Base-by-base conservation (phyloP, 2,329 filamentous ascomycete genomes). In the Aspergillus sp. region DNA sequence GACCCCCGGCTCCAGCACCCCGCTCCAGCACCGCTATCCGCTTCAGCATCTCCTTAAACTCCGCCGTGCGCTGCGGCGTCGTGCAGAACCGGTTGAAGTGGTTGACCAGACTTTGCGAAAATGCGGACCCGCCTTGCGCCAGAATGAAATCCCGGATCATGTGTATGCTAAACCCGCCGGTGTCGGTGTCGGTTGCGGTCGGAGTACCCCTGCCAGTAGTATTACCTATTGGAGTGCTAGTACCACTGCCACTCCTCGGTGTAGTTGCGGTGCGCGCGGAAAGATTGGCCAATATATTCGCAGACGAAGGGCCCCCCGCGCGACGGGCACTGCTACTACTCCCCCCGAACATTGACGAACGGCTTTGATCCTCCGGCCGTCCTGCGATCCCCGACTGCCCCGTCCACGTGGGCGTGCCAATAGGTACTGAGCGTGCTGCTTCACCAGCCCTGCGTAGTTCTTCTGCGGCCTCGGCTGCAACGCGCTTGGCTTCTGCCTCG, bases 351-450 rank as follows among this genome's bases (percentile, higher is more conserved):
- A 69, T 69, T 0, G 76, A 75, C 57, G 64, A 74, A 7, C 3
- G 33, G 30, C 10, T 33, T 49, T 67, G 71, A 32, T 73, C 75
- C 22, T 81, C 78, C 1, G 86, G 86, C 32, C 86, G 77, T 1
- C 90, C 91, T 4, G 83, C 83, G 44, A 85, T 79, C 7, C 91
- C 91, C 42, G 86, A 82, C 57, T 86, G 82, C 1, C 93, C 91
- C 0, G 91, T 97, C 91, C 91, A 97, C 1, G 91, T 96, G 7
- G 93, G 88, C 0, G 87, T 89, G 6, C 91, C 91, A 27, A 89
- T 84, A 0, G 88, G 88, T 1, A 91, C 75, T 7, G 75, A 78
- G 9, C 82, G 78, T 2, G 90, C 89, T 25, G 84, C 78, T 60
- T 90, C 81, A 38, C 81, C 83, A 7, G 89, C 84, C 50, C 81